Conservation (phyloP, 768 basidiomycete genomes). For the Agaricus blazei region DNA sequence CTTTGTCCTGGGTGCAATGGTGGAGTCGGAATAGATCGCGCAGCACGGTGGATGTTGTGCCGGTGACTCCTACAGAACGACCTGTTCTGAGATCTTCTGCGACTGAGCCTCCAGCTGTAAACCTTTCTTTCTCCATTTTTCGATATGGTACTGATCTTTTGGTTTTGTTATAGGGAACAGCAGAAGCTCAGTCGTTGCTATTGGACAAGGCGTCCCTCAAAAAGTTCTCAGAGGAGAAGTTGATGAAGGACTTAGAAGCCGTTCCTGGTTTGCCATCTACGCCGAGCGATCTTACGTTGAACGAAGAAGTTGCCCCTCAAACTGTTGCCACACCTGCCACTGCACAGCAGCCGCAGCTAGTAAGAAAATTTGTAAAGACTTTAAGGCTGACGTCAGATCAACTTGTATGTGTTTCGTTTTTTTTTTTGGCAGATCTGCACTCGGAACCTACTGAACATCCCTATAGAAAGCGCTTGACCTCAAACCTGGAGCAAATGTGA, state of each 20-base stretch:
- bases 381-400: slow-evolving; percentile 92
- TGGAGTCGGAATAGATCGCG: slow-evolving; percentile 63
- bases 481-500: slow-evolving; percentile 82
- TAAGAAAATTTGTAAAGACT: slow-evolving; percentile 81
- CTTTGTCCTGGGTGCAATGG: slow-evolving; percentile 80
- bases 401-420: slow-evolving; percentile 47
- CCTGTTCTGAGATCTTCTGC: slow-evolving; percentile 8
- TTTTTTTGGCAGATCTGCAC: not conserved
- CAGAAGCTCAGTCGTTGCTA: not conserved
- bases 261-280: slow-evolving; percentile 44
- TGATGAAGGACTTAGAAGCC: slow-evolving; percentile 14
- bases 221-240: not conserved
- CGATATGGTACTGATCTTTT: not conserved
- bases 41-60: slow-evolving; percentile 10
- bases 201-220: not conserved
- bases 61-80: slow-evolving; percentile 10
- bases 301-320: slow-evolving; percentile 1
- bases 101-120: slow-evolving; percentile 18
- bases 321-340: slow-evolving; percentile 12
- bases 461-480: slow-evolving; percentile 78
- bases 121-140: not conserved
- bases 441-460: not conserved
- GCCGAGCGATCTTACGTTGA: not conserved
- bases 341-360: slow-evolving; percentile 8
- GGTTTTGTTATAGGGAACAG: not conserved